These are phyloP conservation scores for Astragalus membranaceus DNA, from an alignment of 306 rosid genomes.

Conservation along the genomic window DNA sequence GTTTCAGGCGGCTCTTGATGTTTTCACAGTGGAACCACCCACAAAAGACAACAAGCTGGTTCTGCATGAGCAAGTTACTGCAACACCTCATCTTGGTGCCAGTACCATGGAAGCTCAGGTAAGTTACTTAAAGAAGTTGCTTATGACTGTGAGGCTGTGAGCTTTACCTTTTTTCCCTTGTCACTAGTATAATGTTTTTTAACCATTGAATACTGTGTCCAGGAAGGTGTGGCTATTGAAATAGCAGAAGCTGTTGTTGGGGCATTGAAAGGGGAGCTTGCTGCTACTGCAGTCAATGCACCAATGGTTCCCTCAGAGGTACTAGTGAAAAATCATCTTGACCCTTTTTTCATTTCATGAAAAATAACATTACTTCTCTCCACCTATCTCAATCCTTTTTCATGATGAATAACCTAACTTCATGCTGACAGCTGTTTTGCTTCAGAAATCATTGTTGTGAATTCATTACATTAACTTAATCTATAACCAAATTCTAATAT, in stretches of 20 bases:
- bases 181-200: background rate
- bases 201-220: slow-evolving; percentile 25
- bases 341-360: background rate
- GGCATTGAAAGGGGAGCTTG: slow-evolving; percentile 93
- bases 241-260: slow-evolving; percentile 98
- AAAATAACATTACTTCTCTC: background rate
- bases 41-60: slow-evolving; percentile 64
- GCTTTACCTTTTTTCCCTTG: background rate
- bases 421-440: background rate
- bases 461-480: background rate
- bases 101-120: slow-evolving; percentile 98
- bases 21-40: slow-evolving; percentile 87
- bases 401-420: background rate
- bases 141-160: background rate
- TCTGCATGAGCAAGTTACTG: slow-evolving; percentile 80
- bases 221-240: slow-evolving; percentile 99
- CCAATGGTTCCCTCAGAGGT: slow-evolving; percentile 99
- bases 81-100: slow-evolving; percentile 98
- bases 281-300: slow-evolving; percentile 97
- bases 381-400: background rate
- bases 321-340: background rate
- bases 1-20: slow-evolving; percentile 93
- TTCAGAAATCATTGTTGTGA: background rate
- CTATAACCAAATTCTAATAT: background rate
- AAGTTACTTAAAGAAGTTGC: slow-evolving; percentile 12